Evolutionary conservation across 345 rosid genomes (phyloP), one percentile per base, ranked within the genome.

Genomic region (Camelina laxa): DNA sequence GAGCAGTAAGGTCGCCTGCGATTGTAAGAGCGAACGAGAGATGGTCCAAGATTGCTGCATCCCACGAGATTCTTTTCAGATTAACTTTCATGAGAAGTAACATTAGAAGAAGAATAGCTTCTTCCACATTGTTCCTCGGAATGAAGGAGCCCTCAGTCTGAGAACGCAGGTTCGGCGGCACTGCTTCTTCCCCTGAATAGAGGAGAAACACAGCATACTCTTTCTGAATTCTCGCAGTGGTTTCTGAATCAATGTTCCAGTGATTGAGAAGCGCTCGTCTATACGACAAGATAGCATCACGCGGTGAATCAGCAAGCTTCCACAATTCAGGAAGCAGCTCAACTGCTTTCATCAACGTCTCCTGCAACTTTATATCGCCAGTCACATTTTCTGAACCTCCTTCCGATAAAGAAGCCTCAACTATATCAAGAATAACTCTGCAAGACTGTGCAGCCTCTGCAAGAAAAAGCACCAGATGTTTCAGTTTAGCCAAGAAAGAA

Each of bases 371-470:
- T 72, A 82, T 80, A 69, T 89, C 95, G 69, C 82, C 87, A 74
- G 78, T 83, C 74, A 87, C 84, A 74, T 85, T 86, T 76, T 85
- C 84, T 35, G 96, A 91, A 71, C 83, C 84, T 66, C 91, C 93
- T 81, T 87, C 93, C 10, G 89, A 82, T 30, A 84, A 68, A 75
- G 97, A 89, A 83, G 90, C 82, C 76, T 91, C 96, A 2, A 91
- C 84, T 33, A 89, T 81, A 81, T 91, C 97, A 84, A 88, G 86
- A 84, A 91, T 82, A 56, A 84, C 87, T 80, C 82, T 85, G 81
- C 97, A 91, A 74, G 88, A 84, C 80, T 85, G 85, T 59, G 97
- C 97, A 85, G 97, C 96, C 82, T 91, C 97, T 91, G 95, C 88
- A 87, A 67, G 63, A 72, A 60, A 33, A 51, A 51, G 56, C 30